A percentile compares a stretch with the other conserved stretches of the same genome.
These are phyloP conservation scores for Scutellaria minor DNA, from an alignment of 257 asterid species.

Conservation along the genomic window DNA sequence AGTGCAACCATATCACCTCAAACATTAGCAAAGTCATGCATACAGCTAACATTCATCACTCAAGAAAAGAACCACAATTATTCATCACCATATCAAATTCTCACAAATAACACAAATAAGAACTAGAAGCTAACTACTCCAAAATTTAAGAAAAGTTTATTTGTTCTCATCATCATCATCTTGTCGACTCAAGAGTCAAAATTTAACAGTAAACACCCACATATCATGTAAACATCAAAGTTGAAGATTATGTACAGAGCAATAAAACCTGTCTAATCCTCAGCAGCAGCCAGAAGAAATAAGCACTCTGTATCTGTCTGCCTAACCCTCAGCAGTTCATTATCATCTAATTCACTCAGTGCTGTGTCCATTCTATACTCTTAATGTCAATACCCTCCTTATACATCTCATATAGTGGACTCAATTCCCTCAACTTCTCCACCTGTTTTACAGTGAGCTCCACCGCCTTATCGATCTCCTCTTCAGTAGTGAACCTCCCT, in stretches of 20 bases:
- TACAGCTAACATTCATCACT: too few species aligned
- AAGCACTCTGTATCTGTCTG: constrained; percentile 20
- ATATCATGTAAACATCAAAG: background rate
- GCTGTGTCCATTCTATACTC: constrained; percentile 92
- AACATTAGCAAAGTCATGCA: too few species aligned
- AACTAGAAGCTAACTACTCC: constrained; percentile 6
- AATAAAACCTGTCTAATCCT: constrained; percentile 33
- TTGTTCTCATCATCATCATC: constrained; percentile 11
- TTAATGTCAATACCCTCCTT: constrained; percentile 93
- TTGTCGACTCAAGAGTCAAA: constrained; percentile 30
- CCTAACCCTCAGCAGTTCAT: constrained; percentile 1
- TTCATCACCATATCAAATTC: constrained; percentile 2
- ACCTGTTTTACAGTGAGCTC: constrained; percentile 93
- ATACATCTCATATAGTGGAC: constrained; percentile 96
- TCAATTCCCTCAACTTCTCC: constrained; percentile 93
- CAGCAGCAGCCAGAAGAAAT: background rate
- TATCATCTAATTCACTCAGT: constrained; percentile 39
- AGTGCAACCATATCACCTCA: too few species aligned
- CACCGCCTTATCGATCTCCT: constrained; percentile 83
- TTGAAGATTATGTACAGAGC: constrained; percentile 32
- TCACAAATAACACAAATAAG: background rate
- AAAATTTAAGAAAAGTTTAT: constrained; percentile 9
- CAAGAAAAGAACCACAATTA: background rate
- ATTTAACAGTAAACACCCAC: constrained; percentile 23
- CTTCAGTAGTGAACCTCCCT: constrained; percentile 94